Base-by-base conservation (phyloP, 768 basidiomycete genomes). In the Chalciporus chontae region DNA sequence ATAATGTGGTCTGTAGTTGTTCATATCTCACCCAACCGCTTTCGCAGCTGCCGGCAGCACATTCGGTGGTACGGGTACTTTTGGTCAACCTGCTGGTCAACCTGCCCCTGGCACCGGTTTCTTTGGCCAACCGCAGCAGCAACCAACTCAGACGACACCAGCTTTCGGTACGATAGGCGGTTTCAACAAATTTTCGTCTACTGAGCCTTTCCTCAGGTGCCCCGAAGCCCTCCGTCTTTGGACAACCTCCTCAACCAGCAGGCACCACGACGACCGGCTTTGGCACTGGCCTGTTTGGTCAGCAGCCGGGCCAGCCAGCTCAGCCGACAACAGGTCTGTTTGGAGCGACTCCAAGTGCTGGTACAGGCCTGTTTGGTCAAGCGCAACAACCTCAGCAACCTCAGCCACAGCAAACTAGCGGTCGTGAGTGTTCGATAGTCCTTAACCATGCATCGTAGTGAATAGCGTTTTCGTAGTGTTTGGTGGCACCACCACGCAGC, bases 201-300 rank as follows among this genome's bases (percentile, higher is more conserved):
- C 19, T 43, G 18, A 56, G 26, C 49, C 23, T 10, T 14, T 19
- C 29, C 26, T 19, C 32, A 73, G 73, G 71, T 50, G 59, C 71
- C 18, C 51, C 69, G 17, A 79, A 81, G 50, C 71, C 79, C 5
- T 68, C 69, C 14, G 60, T 80, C 21, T 83, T 83, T 48, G 78
- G 80, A 44, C 75, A 72, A 40, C 56, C 76, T 10, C 56, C 62
- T 39, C 77, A 81, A 51, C 71, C 77, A 29, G 52, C 66, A 3
- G 58, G 58, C 9, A 52, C 54, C 26, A 51, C 72, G 21, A 55
- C 68, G 26, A 65, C 69, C 17, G 66, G 66, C 19, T 76, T 75
- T 47, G 72, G 74, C 1, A 34, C 51, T n/a, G 48, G 64, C 32
- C 14, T 67, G 34, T 68, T 55, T 43, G 57, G 57, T 44, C 69